phyloP scores from a whole-genome alignment of 805 yeast species.

The Zygotorulaspora florentina region DNA sequence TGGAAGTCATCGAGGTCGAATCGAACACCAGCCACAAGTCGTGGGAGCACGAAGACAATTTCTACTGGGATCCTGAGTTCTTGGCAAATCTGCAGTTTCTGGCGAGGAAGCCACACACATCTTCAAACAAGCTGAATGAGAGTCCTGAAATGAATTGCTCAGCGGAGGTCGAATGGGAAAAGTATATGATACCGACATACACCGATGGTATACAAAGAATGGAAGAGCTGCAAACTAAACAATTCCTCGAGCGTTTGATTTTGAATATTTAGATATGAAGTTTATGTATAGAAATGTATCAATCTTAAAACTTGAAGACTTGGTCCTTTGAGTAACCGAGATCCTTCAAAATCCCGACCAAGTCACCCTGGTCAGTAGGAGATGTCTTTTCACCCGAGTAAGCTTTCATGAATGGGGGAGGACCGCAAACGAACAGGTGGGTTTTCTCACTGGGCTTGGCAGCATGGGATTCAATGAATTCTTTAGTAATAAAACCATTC shows the following conservation, averaged over 20 bases:
- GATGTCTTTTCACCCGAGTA: constrained; percentile 80
- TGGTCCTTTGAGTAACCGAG: constrained; percentile 82
- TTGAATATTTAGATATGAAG: constrained; percentile 7
- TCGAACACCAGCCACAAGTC: constrained; percentile 30
- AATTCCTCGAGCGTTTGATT: constrained; percentile 10
- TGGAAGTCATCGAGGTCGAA: constrained; percentile 49
- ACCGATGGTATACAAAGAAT: constrained; percentile 15
- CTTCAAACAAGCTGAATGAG: not conserved
- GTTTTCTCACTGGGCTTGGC: constrained; percentile 65
- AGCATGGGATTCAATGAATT: constrained; percentile 55
- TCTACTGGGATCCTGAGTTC: constrained; percentile 40
- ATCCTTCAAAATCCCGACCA: constrained; percentile 81
- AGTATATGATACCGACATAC: constrained; percentile 18
- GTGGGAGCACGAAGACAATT: constrained; percentile 5
- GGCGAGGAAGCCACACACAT: constrained; percentile 1
- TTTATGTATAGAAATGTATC: not conserved
- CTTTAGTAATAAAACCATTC: constrained; percentile 75
- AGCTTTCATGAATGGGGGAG: constrained; percentile 85
- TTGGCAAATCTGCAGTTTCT: constrained; percentile 19
- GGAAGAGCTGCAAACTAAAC: constrained; percentile 22
- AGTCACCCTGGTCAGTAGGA: constrained; percentile 92
- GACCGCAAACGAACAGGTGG: constrained; percentile 90
- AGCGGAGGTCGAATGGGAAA: constrained; percentile 6
- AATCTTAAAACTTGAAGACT: constrained; percentile 75
- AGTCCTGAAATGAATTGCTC: too few species aligned